Evolutionary conservation across 1,284 basidiomycete genomes (phyloP).

Genomic region (Uromyces viciae-fabae): DNA sequence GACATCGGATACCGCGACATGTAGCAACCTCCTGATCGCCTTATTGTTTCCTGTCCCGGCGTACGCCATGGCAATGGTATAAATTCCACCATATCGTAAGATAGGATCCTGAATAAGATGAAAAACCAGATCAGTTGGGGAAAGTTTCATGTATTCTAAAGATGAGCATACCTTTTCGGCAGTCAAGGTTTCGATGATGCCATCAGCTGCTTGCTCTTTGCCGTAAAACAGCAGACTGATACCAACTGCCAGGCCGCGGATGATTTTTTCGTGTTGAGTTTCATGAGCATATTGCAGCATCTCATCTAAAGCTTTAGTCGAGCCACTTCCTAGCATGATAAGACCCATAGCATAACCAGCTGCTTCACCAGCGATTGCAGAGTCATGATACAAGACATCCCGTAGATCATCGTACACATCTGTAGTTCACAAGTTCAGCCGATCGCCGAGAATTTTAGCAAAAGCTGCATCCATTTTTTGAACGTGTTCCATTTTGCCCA

Average conservation of each 20-base stretch:
- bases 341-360: slow-evolving; percentile 93
- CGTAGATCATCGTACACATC: slow-evolving; percentile 88
- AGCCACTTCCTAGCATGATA: slow-evolving; percentile 87
- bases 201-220: slow-evolving; percentile 79
- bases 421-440: slow-evolving; percentile 47
- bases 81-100: slow-evolving; percentile 89
- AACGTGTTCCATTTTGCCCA: background rate
- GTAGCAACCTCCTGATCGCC: slow-evolving; percentile 80
- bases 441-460: too few species aligned
- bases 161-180: slow-evolving; percentile 70
- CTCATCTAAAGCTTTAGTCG: slow-evolving; percentile 72
- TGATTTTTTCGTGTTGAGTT: slow-evolving; percentile 97
- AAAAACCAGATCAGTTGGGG: slow-evolving; percentile 36
- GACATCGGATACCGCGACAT: slow-evolving; percentile 93
- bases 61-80: slow-evolving; percentile 87
- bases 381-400: slow-evolving; percentile 80
- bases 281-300: slow-evolving; percentile 91
- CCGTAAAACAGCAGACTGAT: slow-evolving; percentile 86
- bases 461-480: background rate
- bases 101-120: slow-evolving; percentile 71
- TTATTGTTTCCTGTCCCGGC: slow-evolving; percentile 89
- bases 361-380: slow-evolving; percentile 87
- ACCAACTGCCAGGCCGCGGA: slow-evolving; percentile 84
- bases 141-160: background rate
- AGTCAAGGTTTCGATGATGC: slow-evolving; percentile 69